Conservation (phyloP, 164 flowering plant genomes). For the Piper longum region DNA sequence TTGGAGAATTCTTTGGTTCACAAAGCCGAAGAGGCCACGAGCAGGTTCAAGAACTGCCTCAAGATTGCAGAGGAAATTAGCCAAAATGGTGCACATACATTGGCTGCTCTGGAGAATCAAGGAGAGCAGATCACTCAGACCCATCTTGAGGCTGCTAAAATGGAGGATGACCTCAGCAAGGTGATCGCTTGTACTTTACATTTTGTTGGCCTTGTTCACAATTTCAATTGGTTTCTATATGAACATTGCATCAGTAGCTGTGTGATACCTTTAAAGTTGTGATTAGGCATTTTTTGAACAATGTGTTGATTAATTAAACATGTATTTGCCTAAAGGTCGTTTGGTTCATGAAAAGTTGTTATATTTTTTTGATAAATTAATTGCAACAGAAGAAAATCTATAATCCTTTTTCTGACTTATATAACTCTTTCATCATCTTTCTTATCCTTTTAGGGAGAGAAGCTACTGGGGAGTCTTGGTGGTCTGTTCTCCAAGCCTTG, state of each 20-base stretch:
- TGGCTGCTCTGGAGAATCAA: slow-evolving; percentile 57
- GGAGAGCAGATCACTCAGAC: slow-evolving; percentile 78
- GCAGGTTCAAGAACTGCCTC: slow-evolving; percentile 39
- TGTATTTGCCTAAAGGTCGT: neutral
- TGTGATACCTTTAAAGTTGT: too few relatives aligned
- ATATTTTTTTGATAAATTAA: neutral
- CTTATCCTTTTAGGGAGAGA: slow-evolving; percentile 21
- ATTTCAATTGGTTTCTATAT: slow-evolving; percentile 10
- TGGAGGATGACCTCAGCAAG: slow-evolving; percentile 56
- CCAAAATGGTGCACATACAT: slow-evolving; percentile 53
- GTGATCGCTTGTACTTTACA: slow-evolving; percentile 15
- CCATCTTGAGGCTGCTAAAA: slow-evolving; percentile 38
- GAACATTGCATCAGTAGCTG: too few relatives aligned
- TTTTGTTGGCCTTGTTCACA: neutral
- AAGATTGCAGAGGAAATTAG: slow-evolving; percentile 69
- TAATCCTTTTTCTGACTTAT: neutral
- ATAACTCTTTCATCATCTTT: neutral
- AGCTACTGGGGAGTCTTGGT: slow-evolving; percentile 72
- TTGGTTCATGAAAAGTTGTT: neutral
- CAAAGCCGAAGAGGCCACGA: slow-evolving; percentile 68
- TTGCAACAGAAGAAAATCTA: neutral
- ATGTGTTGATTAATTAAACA: too few relatives aligned
- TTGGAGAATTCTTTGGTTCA: slow-evolving; percentile 51
- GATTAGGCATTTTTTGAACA: too few relatives aligned
- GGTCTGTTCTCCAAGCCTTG: slow-evolving; percentile 86